Conservation (phyloP, 176 grass and related monocot species). For the Eragrostis nindensis region DNA sequence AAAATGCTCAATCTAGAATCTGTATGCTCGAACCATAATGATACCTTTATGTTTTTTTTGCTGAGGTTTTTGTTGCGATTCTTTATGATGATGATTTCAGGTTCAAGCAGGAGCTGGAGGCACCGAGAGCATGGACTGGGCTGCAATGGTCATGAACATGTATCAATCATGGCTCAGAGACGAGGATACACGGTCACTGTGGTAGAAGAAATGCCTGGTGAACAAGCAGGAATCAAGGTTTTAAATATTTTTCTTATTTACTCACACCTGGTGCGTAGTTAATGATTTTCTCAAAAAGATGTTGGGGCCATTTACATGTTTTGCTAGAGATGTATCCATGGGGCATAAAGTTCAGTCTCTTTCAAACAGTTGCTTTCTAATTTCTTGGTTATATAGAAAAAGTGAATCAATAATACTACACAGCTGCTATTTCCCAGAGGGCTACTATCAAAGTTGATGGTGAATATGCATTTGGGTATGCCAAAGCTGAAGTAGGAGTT, state of each 20-base stretch:
- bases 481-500: conserved; percentile 88
- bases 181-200: conserved; percentile 74
- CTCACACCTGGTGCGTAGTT: background rate
- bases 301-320: background rate
- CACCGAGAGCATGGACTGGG: conserved; percentile 98
- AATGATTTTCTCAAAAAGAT: background rate
- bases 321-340: conserved; percentile 20
- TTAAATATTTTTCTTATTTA: conserved; percentile 39
- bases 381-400: background rate
- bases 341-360: background rate
- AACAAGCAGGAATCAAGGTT: conserved; percentile 99
- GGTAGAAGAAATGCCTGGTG: conserved; percentile 94
- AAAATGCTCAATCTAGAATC: conserved; percentile 23
- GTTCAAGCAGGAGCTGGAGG: conserved; percentile 97
- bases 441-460: conserved; percentile 93
- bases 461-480: conserved; percentile 92
- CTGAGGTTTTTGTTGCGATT: background rate
- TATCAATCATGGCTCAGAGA: conserved; percentile 74
- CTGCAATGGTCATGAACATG: conserved; percentile 93
- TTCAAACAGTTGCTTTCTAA: conserved; percentile 12
- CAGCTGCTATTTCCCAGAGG: conserved; percentile 59
- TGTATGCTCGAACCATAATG: conserved; percentile 4
- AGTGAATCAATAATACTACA: conserved; percentile 7
- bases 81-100: conserved; percentile 44
- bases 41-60: conserved; percentile 8